phyloP scores from a whole-genome alignment of 768 basidiomycete genomes.

The Collybiopsis confluens region DNA sequence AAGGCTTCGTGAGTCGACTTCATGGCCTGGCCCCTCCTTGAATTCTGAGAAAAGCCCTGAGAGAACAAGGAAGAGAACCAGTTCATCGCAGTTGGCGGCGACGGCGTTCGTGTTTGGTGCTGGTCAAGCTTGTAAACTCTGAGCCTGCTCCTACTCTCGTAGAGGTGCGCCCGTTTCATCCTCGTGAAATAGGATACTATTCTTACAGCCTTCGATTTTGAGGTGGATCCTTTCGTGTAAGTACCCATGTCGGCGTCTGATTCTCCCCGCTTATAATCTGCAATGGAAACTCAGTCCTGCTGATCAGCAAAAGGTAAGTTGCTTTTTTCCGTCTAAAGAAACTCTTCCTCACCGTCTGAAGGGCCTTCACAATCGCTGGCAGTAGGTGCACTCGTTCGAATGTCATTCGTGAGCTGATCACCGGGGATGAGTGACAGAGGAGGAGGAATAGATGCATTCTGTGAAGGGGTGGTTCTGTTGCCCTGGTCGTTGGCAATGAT shows the following conservation, averaged over 20 bases:
- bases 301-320: conserved; percentile 60
- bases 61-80: conserved; percentile 71
- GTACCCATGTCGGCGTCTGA: conserved; percentile 14
- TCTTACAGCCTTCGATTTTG: background rate
- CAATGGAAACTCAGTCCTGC: conserved; percentile 33
- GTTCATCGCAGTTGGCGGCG: conserved; percentile 43
- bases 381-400: background rate
- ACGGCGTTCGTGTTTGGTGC: background rate
- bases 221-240: conserved; percentile 69
- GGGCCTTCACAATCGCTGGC: conserved; percentile 7
- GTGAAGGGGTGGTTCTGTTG: too few relatives aligned
- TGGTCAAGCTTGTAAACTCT: background rate
- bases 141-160: conserved; percentile 37
- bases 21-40: conserved; percentile 62
- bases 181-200: background rate
- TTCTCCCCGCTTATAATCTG: background rate
- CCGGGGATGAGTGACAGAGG: too few relatives aligned
- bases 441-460: too few relatives aligned
- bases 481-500: too few relatives aligned
- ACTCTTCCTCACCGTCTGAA: background rate
- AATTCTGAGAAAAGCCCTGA: conserved; percentile 40
- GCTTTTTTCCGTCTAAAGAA: background rate
- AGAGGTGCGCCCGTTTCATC: conserved; percentile 35
- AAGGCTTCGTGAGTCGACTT: conserved; percentile 85
- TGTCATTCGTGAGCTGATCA: background rate